These are phyloP conservation scores for Pythium angustatum DNA, from an alignment of 352 stramenopile genomes.

Conservation along the genomic window DNA sequence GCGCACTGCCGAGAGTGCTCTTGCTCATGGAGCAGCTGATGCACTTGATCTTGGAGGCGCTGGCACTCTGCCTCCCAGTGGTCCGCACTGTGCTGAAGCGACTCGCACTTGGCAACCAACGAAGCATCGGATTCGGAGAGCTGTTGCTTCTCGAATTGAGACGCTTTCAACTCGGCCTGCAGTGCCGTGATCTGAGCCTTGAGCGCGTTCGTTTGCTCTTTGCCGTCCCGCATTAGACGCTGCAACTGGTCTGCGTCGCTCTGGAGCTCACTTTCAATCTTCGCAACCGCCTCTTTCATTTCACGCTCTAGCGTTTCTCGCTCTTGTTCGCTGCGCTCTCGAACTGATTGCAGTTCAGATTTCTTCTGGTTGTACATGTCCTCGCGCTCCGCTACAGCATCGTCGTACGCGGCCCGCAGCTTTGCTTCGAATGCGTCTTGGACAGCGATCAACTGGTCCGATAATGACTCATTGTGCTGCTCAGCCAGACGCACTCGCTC, in stretches of 20 bases:
- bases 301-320: conserved; percentile 44
- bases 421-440: conserved; percentile 54
- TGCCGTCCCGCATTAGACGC: conserved; percentile 18
- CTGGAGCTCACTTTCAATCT: conserved; percentile 44
- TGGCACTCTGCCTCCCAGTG: conserved; percentile 25
- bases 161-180: conserved; percentile 2
- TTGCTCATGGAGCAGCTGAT: conserved; percentile 24
- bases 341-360: conserved; percentile 35
- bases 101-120: neutral
- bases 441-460: conserved; percentile 40
- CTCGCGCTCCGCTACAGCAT: conserved; percentile 34
- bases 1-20: neutral
- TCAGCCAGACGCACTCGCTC: conserved; percentile 40
- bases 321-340: conserved; percentile 38
- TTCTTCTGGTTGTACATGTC: conserved; percentile 37
- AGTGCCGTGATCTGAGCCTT: conserved; percentile 7
- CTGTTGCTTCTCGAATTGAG: conserved; percentile 7
- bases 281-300: conserved; percentile 40
- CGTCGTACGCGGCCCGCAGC: conserved; percentile 38
- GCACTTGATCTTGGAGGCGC: conserved; percentile 19
- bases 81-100: conserved; percentile 11
- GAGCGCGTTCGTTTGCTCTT: conserved; percentile 13
- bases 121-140: conserved; percentile 13
- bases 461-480: conserved; percentile 42
- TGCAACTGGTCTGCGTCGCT: conserved; percentile 32